phyloP scores from a whole-genome alignment of 2,329 filamentous ascomycete genomes.

The Drechslerella dactyloides region DNA sequence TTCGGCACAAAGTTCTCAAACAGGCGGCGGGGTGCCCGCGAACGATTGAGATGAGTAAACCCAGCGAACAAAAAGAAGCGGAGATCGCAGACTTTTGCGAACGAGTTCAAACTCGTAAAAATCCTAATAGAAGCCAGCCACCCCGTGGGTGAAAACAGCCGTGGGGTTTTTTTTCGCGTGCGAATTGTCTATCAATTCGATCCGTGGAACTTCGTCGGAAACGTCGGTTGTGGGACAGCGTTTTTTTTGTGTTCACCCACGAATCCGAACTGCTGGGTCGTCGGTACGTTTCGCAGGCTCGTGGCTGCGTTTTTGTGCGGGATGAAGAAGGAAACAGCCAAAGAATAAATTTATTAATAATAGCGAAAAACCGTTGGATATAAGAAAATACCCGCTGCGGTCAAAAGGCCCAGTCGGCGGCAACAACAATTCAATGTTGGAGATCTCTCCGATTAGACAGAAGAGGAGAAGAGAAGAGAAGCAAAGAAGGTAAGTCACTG shows the following conservation, averaged over 20 bases:
- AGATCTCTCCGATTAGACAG: slow-evolving; percentile 17
- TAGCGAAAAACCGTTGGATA: slow-evolving; percentile 14
- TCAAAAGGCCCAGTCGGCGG: slow-evolving; percentile 32
- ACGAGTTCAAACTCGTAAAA: slow-evolving; percentile 39
- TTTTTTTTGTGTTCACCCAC: slow-evolving; percentile 37
- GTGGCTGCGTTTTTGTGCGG: slow-evolving; percentile 18
- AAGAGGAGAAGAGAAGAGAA: slow-evolving; percentile 19
- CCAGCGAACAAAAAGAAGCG: background rate
- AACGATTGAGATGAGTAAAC: slow-evolving; percentile 13
- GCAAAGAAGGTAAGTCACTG: slow-evolving; percentile 39
- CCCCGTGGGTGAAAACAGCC: slow-evolving; percentile 42
- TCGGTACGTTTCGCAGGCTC: slow-evolving; percentile 21
- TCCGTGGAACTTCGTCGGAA: slow-evolving; percentile 29
- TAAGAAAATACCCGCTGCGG: slow-evolving; percentile 4
- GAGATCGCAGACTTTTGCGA: slow-evolving; percentile 29
- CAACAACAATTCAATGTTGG: slow-evolving; percentile 47
- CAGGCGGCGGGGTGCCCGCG: slow-evolving; percentile 34
- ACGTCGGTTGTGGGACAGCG: slow-evolving; percentile 42
- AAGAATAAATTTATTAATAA: slow-evolving; percentile 15
- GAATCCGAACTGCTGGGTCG: slow-evolving; percentile 48
- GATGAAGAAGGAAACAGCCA: slow-evolving; percentile 22
- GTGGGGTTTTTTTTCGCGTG: slow-evolving; percentile 35
- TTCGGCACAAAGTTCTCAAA: slow-evolving; percentile 31
- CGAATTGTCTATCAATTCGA: slow-evolving; percentile 26
- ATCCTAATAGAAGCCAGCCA: slow-evolving; percentile 37